phyloP scores from a whole-genome alignment of 169 alveolate species.

The Cryptosporidium baileyi region DNA sequence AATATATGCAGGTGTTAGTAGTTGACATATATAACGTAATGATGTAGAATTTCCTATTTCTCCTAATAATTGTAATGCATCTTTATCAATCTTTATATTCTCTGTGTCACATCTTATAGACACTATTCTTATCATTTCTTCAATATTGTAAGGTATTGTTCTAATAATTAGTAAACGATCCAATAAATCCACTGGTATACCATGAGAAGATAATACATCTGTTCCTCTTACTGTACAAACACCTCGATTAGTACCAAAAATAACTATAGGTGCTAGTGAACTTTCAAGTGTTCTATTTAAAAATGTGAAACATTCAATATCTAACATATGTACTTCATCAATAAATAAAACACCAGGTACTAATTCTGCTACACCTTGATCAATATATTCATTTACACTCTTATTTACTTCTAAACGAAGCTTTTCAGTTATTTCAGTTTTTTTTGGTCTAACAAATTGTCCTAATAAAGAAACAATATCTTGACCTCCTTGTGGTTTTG shows the following conservation, averaged over 20 bases:
- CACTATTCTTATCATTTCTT: slow-evolving; percentile 90
- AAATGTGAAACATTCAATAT: slow-evolving; percentile 98
- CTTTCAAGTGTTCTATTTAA: slow-evolving; percentile 97
- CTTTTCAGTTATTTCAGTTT: slow-evolving; percentile 99
- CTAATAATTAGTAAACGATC: slow-evolving; percentile 97
- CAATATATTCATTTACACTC: slow-evolving; percentile 96
- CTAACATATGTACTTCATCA: slow-evolving; percentile 99
- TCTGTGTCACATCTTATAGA: slow-evolving; percentile 97
- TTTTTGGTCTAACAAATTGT: slow-evolving; percentile 94
- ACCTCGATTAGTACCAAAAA: slow-evolving; percentile 99
- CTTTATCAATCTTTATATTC: slow-evolving; percentile 91
- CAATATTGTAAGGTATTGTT: slow-evolving; percentile 95
- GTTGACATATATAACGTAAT: slow-evolving; percentile 92
- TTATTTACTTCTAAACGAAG: slow-evolving; percentile 97
- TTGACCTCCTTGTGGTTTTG: slow-evolving; percentile 97
- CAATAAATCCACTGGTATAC: slow-evolving; percentile 99
- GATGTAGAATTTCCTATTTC: slow-evolving; percentile 96
- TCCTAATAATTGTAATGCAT: slow-evolving; percentile 94
- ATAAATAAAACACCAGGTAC: slow-evolving; percentile 99
- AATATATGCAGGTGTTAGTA: slow-evolving; percentile 96
- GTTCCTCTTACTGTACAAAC: slow-evolving; percentile 96
- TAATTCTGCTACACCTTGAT: slow-evolving; percentile 98
- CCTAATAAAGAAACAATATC: slow-evolving; percentile 96
- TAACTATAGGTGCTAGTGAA: slow-evolving; percentile 97
- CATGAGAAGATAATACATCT: slow-evolving; percentile 97